Percentiles rank a stretch among this genome's conserved stretches.
Evolutionary conservation across 2,329 filamentous ascomycete genomes (phyloP).

Genomic region (Trichoderma breve): DNA sequence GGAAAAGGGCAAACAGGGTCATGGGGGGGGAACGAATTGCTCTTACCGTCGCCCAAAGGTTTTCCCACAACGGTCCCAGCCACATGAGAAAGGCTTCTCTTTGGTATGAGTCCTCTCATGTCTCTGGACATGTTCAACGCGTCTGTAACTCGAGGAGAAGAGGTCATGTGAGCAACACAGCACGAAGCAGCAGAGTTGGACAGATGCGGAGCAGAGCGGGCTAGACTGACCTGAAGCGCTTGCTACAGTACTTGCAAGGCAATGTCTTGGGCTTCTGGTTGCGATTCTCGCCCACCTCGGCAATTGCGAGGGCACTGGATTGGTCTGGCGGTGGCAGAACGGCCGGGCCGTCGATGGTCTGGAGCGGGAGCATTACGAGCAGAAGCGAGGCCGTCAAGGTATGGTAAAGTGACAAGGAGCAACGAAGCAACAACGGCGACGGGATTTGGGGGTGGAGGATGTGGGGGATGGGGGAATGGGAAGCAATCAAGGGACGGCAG

Average conservation of each 20-base stretch:
- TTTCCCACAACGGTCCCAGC: conserved; percentile 59
- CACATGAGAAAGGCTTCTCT: conserved; percentile 62
- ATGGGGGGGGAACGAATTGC: neutral
- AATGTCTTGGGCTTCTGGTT: conserved; percentile 61
- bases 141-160: conserved; percentile 39
- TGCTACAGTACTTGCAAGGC: conserved; percentile 62
- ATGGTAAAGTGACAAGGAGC: conserved; percentile 11
- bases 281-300: conserved; percentile 51
- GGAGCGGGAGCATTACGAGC: conserved; percentile 51
- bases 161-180: conserved; percentile 24
- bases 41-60: conserved; percentile 61
- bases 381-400: conserved; percentile 19
- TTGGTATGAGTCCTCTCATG: conserved; percentile 65
- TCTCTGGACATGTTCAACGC: conserved; percentile 63
- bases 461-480: conserved; percentile 11
- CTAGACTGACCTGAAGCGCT: conserved; percentile 56
- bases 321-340: conserved; percentile 31
- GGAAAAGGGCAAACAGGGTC: neutral
- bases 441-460: conserved; percentile 7
- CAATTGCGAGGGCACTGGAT: conserved; percentile 29
- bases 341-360: conserved; percentile 50
- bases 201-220: conserved; percentile 18
- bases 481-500: neutral
- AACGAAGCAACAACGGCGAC: neutral
- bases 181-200: conserved; percentile 6